Conservation (phyloP, 805 yeast genomes). For the Yamadazyma sp. region DNA sequence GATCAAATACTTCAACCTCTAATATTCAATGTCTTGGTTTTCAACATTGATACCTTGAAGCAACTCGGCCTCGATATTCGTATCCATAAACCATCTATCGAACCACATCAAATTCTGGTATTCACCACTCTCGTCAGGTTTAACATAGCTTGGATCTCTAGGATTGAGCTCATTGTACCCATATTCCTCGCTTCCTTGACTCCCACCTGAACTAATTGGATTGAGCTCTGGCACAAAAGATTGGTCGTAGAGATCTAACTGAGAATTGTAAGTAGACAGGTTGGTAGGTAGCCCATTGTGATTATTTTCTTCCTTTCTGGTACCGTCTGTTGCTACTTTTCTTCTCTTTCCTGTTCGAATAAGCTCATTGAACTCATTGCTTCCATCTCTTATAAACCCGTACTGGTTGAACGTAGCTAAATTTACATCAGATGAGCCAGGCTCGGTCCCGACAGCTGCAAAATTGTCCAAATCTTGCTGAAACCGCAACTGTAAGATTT, state of each 20-base stretch:
- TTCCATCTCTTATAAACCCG: slow-evolving; percentile 25
- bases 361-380: slow-evolving; percentile 12
- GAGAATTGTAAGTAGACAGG: not conserved
- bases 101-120: slow-evolving; percentile 54
- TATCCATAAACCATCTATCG: slow-evolving; percentile 47
- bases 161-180: slow-evolving; percentile 5
- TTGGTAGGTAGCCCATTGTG: not conserved
- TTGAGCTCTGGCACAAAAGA: not conserved
- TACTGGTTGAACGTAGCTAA: slow-evolving; percentile 47
- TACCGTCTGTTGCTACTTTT: not conserved
- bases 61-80: not conserved
- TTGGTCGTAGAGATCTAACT: too few relatives aligned
- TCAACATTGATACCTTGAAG: not conserved
- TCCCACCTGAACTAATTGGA: not conserved
- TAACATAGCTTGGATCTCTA: slow-evolving; percentile 7
- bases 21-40: too few relatives aligned
- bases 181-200: not conserved
- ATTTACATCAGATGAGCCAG: slow-evolving; percentile 54
- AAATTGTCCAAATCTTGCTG: slow-evolving; percentile 40
- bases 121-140: slow-evolving; percentile 26
- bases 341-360: slow-evolving; percentile 13
- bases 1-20: too few relatives aligned
- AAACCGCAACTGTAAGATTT: slow-evolving; percentile 47
- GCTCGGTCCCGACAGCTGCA: slow-evolving; percentile 48
- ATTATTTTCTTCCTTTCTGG: not conserved